Evolutionary conservation across 148 eudicot species (phyloP).

Genomic region (Amaranthus palmeri): DNA sequence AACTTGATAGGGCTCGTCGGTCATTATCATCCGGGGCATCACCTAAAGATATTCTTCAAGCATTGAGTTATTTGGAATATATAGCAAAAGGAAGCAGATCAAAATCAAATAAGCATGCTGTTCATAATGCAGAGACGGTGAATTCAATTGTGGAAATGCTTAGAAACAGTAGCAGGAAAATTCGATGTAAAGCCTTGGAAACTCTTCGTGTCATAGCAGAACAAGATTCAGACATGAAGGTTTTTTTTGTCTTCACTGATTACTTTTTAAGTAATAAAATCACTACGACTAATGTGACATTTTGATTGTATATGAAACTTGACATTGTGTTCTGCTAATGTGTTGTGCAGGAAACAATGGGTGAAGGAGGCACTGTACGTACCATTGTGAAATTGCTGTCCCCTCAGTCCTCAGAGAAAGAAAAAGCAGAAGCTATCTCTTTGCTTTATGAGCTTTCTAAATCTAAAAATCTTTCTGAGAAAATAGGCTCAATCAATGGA

Average conservation of each 20-base stretch:
- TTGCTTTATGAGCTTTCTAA: constrained; percentile 83
- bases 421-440: constrained; percentile 65
- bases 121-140: constrained; percentile 58
- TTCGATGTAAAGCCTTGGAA: constrained; percentile 63
- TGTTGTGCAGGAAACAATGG: constrained; percentile 63
- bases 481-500: constrained; percentile 81
- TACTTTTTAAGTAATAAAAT: no score
- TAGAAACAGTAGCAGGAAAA: constrained; percentile 55
- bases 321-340: no score
- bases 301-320: no score
- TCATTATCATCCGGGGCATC: constrained; percentile 45
- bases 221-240: constrained; percentile 73
- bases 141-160: constrained; percentile 61
- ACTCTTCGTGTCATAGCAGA: constrained; percentile 67
- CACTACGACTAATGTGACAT: no score
- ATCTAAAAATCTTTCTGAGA: constrained; percentile 59
- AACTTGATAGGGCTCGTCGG: constrained; percentile 66
- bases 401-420: constrained; percentile 70
- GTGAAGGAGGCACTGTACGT: constrained; percentile 81
- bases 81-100: constrained; percentile 40
- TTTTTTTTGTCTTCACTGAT: constrained; percentile 20
- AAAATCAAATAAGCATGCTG: constrained; percentile 47
- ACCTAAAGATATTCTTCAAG: constrained; percentile 54
- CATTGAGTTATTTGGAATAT: constrained; percentile 54
- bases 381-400: constrained; percentile 68